A percentile compares a stretch with the other conserved stretches of the same genome.
Evolutionary conservation across 371 early-diverging fungal species (phyloP).

Genomic region (Mucor lusitanicus): DNA sequence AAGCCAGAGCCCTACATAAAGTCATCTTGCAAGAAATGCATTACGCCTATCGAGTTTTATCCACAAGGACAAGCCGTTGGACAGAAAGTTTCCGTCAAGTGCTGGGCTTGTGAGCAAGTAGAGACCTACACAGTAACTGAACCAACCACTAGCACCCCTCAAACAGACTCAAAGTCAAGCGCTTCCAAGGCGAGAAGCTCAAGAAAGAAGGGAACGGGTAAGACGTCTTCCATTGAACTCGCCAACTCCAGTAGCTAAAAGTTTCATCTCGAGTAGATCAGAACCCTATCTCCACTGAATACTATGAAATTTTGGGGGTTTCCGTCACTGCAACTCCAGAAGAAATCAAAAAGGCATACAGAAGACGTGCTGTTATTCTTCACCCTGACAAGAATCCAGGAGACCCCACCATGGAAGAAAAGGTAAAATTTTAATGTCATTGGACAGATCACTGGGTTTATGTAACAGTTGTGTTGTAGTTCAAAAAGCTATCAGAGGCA

Average conservation of each 20-base stretch:
- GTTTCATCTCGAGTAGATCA: slow-evolving; percentile 46
- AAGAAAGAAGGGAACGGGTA: slow-evolving; percentile 56
- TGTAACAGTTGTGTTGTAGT: slow-evolving; percentile 35
- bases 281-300: slow-evolving; percentile 67
- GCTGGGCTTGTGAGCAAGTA: slow-evolving; percentile 55
- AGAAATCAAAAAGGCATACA: slow-evolving; percentile 96
- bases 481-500: slow-evolving; percentile 90
- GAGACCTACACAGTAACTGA: slow-evolving; percentile 52
- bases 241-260: background rate
- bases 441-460: background rate
- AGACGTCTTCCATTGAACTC: background rate
- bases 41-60: slow-evolving; percentile 41
- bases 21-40: slow-evolving; percentile 43
- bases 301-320: slow-evolving; percentile 93
- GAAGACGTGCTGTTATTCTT: slow-evolving; percentile 86
- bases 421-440: slow-evolving; percentile 41
- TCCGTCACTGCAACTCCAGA: slow-evolving; percentile 75
- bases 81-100: slow-evolving; percentile 46
- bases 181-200: slow-evolving; percentile 21
- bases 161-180: slow-evolving; percentile 19
- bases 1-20: slow-evolving; percentile 55
- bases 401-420: slow-evolving; percentile 85
- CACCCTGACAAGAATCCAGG: slow-evolving; percentile 95
- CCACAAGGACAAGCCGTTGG: slow-evolving; percentile 26
- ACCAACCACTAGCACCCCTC: slow-evolving; percentile 32